Evolutionary conservation across 495 filamentous ascomycete species (phyloP), one percentile per base, ranked within the genome.

Genomic region (Niebla homalea): DNA sequence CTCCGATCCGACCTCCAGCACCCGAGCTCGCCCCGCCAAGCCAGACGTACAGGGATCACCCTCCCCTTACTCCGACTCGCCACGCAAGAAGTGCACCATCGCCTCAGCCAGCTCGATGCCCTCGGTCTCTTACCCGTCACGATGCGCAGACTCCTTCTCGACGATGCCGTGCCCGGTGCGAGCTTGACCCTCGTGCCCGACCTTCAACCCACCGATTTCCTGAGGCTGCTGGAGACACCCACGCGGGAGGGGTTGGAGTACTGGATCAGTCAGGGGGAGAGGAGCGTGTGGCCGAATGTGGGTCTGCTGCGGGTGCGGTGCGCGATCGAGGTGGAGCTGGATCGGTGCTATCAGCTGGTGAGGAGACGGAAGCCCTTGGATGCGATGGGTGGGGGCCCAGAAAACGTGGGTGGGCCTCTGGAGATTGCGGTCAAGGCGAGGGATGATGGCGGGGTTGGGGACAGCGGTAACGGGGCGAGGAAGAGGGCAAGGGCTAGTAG

Each of bases 271-370:
- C 72, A 83, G 38, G 90, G 90, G 7, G 89, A 96, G 67, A 65
- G 83, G 36, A 87, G 84, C 48, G 87, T 94, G 0, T 97, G 90
- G 90, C 90, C 90, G 4, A 86, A 87, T n/a, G 76, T 94, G 40
- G 78, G 78, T 23, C 86, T 88, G 14, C 67, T 97, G 48, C 83
- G 80, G 57, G 79, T 94, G 6, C 70, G 90, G n/a, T 89, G 87
- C 59, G 84, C 81, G 18, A 73, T 96, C 14, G 90, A 97, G 63
- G 81, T 86, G 43, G 87, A 92, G 60, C 67, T 96, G 18, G 89
- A 95, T 61, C 66, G 80, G 43, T 79, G 83, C 0, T 94, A 93
- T 67, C 86, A 93, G 64, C 66, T 80, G 50, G 84, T 89, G 0
- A 64, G 88, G 50, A 69, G 85, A 23, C 59, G 74, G 35, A 68